Evolutionary conservation across 2,329 filamentous ascomycete genomes (phyloP).

Genomic region (Trichoderma arundinaceum): DNA sequence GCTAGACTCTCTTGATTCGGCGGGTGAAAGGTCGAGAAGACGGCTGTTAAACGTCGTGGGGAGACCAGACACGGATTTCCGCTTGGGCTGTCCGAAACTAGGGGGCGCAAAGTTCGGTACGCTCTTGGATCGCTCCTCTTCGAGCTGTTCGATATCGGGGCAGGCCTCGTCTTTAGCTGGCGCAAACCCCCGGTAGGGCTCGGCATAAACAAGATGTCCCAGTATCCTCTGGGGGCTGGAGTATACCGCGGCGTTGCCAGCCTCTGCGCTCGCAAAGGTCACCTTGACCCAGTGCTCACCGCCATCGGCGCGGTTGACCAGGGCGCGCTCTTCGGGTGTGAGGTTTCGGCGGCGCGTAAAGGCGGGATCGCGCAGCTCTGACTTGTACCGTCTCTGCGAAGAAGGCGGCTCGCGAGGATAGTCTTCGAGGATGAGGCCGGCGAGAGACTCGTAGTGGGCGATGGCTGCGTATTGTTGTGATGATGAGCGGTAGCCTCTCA

Average conservation of each 20-base stretch:
- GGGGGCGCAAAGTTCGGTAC: slow-evolving; percentile 40
- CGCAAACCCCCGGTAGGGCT: slow-evolving; percentile 69
- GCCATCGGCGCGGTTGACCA: slow-evolving; percentile 81
- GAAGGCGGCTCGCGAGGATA: slow-evolving; percentile 85
- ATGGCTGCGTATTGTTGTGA: slow-evolving; percentile 84
- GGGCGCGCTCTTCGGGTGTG: slow-evolving; percentile 73
- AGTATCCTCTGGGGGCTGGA: slow-evolving; percentile 74
- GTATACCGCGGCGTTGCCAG: slow-evolving; percentile 71
- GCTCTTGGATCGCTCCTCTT: slow-evolving; percentile 45
- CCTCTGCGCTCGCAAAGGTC: slow-evolving; percentile 76
- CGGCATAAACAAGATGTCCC: slow-evolving; percentile 72
- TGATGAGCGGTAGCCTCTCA: slow-evolving; percentile 76
- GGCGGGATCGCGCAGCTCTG: slow-evolving; percentile 74
- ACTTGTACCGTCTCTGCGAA: slow-evolving; percentile 71
- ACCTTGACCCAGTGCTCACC: slow-evolving; percentile 93
- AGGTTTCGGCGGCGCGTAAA: slow-evolving; percentile 69
- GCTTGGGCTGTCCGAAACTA: slow-evolving; percentile 38
- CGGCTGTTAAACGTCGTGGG: slow-evolving; percentile 47
- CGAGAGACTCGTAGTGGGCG: slow-evolving; percentile 84
- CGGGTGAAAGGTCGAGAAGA: slow-evolving; percentile 50
- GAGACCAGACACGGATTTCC: slow-evolving; percentile 40
- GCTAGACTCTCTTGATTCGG: slow-evolving; percentile 57
- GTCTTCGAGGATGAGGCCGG: slow-evolving; percentile 87
- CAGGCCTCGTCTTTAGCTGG: slow-evolving; percentile 69
- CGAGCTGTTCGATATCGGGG: slow-evolving; percentile 55